These are phyloP conservation scores for Microdochium bolleyi DNA, from an alignment of 2,329 filamentous ascomycete species.

Conservation along the genomic window DNA sequence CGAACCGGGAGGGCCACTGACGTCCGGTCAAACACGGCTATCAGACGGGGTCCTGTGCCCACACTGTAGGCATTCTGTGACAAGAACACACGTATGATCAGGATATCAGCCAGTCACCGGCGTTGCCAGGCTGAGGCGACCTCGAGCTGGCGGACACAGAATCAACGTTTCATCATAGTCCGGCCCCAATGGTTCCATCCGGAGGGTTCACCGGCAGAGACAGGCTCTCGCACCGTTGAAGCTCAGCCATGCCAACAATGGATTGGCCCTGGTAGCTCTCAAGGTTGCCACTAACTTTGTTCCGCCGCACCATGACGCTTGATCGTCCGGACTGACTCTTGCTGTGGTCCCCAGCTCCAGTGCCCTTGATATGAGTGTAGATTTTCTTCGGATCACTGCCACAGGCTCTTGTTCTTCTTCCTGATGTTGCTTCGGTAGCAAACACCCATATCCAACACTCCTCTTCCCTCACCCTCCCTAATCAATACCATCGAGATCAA, in stretches of 20 bases:
- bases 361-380: not conserved
- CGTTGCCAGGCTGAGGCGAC: not conserved
- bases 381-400: not conserved
- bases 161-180: not conserved
- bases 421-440: not conserved
- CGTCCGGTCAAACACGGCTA: too few relatives aligned
- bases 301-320: not conserved
- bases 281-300: not conserved
- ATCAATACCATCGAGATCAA: not conserved
- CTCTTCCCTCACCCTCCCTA: not conserved
- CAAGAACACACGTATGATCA: too few relatives aligned
- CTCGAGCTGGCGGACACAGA: not conserved
- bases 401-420: not conserved
- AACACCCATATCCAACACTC: not conserved
- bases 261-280: not conserved
- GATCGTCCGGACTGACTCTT: not conserved
- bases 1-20: too few relatives aligned
- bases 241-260: not conserved
- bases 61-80: too few relatives aligned
- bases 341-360: not conserved
- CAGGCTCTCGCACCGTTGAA: not conserved
- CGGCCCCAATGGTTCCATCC: not conserved
- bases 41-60: too few relatives aligned
- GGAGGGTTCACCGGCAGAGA: not conserved
- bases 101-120: not conserved